These are phyloP conservation scores for Backusella circina DNA, from an alignment of 192 early-diverging fungal genomes.

Conservation along the genomic window DNA sequence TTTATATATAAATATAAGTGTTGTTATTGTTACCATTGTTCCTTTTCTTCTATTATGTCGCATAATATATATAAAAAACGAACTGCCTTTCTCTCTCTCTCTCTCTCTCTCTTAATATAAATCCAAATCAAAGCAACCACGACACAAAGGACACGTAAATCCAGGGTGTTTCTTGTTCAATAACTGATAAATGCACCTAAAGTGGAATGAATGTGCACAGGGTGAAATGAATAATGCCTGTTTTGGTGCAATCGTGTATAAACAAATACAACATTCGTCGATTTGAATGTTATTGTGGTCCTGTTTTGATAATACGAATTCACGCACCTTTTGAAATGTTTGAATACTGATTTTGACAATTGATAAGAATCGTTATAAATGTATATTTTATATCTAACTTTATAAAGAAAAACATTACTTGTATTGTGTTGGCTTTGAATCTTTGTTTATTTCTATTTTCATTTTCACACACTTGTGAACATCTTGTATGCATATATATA, in stretches of 20 bases:
- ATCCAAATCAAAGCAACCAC: constrained; percentile 80
- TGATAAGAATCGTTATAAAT: neutral
- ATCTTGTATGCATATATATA: no score
- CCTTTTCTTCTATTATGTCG: no score
- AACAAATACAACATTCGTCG: constrained; percentile 80
- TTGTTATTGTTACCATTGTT: neutral
- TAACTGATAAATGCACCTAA: constrained; percentile 87
- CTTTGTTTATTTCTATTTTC: constrained; percentile 61
- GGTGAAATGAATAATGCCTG: constrained; percentile 85
- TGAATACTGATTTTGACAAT: constrained; percentile 32
- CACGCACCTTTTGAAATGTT: neutral
- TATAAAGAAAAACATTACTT: neutral
- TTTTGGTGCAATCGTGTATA: constrained; percentile 70
- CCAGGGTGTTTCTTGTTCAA: constrained; percentile 54
- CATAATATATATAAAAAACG: no score
- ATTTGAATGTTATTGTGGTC: neutral
- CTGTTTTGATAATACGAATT: neutral
- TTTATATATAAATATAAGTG: neutral
- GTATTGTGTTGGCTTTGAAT: neutral
- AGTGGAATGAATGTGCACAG: constrained; percentile 85
- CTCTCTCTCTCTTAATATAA: neutral
- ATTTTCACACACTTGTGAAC: constrained; percentile 95
- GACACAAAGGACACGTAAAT: constrained; percentile 89
- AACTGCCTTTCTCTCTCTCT: no score
- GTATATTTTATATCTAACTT: neutral